Evolutionary conservation across 139 green algal species (phyloP).

Genomic region (Desmodesmus armatus): DNA sequence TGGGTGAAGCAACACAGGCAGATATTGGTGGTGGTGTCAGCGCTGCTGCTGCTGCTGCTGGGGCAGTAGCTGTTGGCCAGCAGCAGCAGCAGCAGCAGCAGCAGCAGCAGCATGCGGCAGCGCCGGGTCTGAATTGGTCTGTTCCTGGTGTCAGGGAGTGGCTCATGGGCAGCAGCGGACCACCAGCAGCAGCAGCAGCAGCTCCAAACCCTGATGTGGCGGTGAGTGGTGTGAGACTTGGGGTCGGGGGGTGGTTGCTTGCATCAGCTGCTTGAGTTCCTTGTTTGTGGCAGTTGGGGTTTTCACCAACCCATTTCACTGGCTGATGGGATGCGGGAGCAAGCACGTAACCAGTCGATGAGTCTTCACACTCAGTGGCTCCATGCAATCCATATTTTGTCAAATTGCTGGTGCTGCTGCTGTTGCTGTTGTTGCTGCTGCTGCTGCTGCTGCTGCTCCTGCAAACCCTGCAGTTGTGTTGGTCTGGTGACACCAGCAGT

Average conservation of each 20-base stretch:
- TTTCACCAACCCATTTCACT: no score
- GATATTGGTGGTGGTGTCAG: not conserved
- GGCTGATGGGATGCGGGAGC: no score
- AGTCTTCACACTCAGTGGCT: no score
- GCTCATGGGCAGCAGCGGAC: conserved; percentile 24
- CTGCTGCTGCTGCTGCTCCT: not conserved
- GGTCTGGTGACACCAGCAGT: conserved; percentile 8
- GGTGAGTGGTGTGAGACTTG: not conserved
- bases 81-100: not conserved
- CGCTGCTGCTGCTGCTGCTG: not conserved
- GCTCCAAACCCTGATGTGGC: not conserved
- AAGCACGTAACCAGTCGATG: no score
- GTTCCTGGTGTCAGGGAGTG: conserved; percentile 33
- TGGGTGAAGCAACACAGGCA: not conserved
- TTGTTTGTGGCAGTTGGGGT: not conserved
- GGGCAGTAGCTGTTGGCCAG: not conserved
- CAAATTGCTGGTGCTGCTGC: not conserved
- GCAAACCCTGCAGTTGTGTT: not conserved
- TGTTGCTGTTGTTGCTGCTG: not conserved
- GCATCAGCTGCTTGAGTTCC: not conserved
- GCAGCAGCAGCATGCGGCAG: conserved; percentile 17
- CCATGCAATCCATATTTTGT: no score
- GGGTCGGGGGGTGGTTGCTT: not conserved
- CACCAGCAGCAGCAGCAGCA: not conserved
- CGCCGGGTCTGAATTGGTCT: conserved; percentile 22